Evolutionary conservation across 2,329 filamentous ascomycete genomes (phyloP).

Genomic region (Coleophoma eucalyptorum): DNA sequence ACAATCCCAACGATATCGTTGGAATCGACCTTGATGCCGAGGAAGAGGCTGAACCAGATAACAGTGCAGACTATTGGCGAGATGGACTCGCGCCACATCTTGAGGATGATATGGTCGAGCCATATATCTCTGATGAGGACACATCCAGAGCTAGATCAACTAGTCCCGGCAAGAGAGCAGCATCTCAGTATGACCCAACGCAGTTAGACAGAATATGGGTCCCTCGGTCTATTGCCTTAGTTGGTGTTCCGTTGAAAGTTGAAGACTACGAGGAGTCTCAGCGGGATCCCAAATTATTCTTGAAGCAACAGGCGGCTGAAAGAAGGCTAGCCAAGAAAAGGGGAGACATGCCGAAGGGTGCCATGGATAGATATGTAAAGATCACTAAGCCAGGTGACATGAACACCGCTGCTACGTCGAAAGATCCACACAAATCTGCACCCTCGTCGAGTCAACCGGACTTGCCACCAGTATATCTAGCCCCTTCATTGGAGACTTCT

Average conservation of each 20-base stretch:
- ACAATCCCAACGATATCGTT: constrained; percentile 72
- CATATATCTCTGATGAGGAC: constrained; percentile 21
- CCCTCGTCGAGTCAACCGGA: constrained; percentile 8
- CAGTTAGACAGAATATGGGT: constrained; percentile 67
- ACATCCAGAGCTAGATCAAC: constrained; percentile 8
- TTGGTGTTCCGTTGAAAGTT: constrained; percentile 62
- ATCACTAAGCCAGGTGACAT: constrained; percentile 18
- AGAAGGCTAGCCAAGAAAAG: constrained; percentile 18
- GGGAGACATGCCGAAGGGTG: constrained; percentile 25
- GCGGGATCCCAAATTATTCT: constrained; percentile 19
- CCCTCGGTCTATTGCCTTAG: constrained; percentile 56
- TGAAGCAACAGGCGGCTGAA: constrained; percentile 14
- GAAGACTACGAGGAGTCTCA: constrained; percentile 56
- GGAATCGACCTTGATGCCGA: constrained; percentile 73
- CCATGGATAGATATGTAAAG: constrained; percentile 28
- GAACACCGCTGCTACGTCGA: not conserved
- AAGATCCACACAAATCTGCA: constrained; percentile 2
- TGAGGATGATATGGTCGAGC: constrained; percentile 59
- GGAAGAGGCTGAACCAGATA: constrained; percentile 64
- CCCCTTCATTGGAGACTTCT: not conserved
- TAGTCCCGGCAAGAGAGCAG: constrained; percentile 30
- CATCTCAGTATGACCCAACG: constrained; percentile 58
- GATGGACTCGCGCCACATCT: constrained; percentile 53
- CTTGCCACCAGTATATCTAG: constrained; percentile 13
- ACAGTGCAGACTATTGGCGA: constrained; percentile 36